A percentile compares a stretch with the other conserved stretches of the same genome.
These are phyloP conservation scores for Emericellopsis cladophorae DNA, from an alignment of 2,329 filamentous ascomycete genomes.

Conservation along the genomic window DNA sequence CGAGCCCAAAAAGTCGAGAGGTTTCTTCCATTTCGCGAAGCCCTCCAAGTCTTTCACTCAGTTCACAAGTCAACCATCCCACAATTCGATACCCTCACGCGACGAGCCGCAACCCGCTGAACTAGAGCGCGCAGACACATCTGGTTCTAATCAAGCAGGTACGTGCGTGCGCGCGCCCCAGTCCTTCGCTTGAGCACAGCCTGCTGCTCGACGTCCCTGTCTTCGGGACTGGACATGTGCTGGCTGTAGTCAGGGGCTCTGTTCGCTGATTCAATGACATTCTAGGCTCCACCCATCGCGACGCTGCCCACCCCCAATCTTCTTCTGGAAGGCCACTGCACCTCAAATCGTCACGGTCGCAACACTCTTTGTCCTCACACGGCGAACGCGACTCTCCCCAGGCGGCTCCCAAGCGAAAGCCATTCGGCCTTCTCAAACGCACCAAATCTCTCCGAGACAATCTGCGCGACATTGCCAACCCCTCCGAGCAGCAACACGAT, in stretches of 20 bases:
- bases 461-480: constrained; percentile 27
- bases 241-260: not conserved
- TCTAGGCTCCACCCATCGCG: not conserved
- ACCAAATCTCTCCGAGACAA: constrained; percentile 35
- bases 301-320: not conserved
- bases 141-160: constrained; percentile 17
- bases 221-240: too few relatives aligned
- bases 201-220: too few relatives aligned
- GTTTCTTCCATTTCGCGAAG: constrained; percentile 40
- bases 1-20: constrained; percentile 30
- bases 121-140: constrained; percentile 13
- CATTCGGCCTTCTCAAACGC: constrained; percentile 39
- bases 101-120: constrained; percentile 24
- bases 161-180: constrained; percentile 11
- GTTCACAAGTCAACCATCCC: constrained; percentile 11
- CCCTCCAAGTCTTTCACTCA: constrained; percentile 26
- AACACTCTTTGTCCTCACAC: constrained; percentile 37
- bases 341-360: constrained; percentile 26
- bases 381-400: constrained; percentile 28
- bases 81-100: constrained; percentile 21
- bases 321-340: not conserved
- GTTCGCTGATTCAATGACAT: not conserved
- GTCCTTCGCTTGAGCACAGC: too few relatives aligned
- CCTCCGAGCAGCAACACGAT: constrained; percentile 17
- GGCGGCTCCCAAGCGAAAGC: constrained; percentile 33